phyloP scores from a whole-genome alignment of 371 early-diverging fungal species.

The Haplosporangium sp. region DNA sequence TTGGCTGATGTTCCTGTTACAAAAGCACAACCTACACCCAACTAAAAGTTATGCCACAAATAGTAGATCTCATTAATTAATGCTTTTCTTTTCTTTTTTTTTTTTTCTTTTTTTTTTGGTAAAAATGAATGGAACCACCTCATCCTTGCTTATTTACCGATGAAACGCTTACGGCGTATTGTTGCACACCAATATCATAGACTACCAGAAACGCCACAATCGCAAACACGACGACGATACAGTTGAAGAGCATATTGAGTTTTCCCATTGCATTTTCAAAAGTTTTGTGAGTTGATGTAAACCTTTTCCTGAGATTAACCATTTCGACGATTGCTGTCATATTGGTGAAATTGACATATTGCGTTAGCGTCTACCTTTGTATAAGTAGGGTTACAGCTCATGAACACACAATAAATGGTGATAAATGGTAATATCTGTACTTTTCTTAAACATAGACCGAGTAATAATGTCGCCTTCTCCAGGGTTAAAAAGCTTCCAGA shows the following conservation, averaged over 20 bases:
- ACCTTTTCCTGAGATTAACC: constrained; percentile 45
- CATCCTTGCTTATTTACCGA: constrained; percentile 26
- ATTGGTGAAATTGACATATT: neutral
- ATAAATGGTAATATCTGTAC: constrained; percentile 4
- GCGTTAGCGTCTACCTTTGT: neutral
- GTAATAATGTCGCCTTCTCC: constrained; percentile 31
- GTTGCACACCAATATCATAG: constrained; percentile 41
- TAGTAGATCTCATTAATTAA: neutral
- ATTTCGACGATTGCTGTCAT: constrained; percentile 41
- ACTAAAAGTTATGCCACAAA: constrained; percentile 1
- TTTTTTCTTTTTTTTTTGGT: too few relatives aligned
- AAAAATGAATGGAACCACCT: too few relatives aligned
- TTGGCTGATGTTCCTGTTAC: constrained; percentile 52
- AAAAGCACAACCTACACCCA: constrained; percentile 48
- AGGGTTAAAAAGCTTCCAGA: constrained; percentile 44
- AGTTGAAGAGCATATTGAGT: constrained; percentile 42
- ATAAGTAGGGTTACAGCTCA: too few relatives aligned
- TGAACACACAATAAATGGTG: too few relatives aligned
- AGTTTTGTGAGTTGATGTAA: constrained; percentile 45
- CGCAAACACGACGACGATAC: constrained; percentile 29
- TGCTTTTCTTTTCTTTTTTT: too few relatives aligned
- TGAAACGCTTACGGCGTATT: constrained; percentile 41
- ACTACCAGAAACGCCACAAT: constrained; percentile 37
- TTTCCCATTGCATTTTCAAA: constrained; percentile 49
- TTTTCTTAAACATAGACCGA: constrained; percentile 46